Evolutionary conservation across 1,139 yeast species (phyloP).

Genomic region (Saccharomyces hybrid): DNA sequence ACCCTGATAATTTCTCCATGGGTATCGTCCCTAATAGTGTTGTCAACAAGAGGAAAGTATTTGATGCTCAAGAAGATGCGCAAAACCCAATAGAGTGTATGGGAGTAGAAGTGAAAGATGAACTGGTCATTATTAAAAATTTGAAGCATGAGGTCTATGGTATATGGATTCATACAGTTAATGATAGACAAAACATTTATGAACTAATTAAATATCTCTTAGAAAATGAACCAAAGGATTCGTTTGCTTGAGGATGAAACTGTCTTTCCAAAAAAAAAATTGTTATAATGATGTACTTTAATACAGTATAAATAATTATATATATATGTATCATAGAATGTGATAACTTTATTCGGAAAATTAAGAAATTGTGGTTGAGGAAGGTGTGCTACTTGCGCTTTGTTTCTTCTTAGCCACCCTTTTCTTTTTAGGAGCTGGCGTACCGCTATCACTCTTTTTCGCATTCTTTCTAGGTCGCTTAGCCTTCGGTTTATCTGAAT

Average conservation of each 20-base stretch:
- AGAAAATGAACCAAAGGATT: constrained; percentile 30
- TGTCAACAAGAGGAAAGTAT: constrained; percentile 38
- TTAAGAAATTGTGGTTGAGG: constrained; percentile 4
- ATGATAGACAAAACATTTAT: constrained; percentile 58
- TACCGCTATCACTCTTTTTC: constrained; percentile 20
- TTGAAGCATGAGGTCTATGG: constrained; percentile 77
- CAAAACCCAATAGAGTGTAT: constrained; percentile 44
- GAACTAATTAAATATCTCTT: constrained; percentile 43
- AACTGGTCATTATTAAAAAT: constrained; percentile 71
- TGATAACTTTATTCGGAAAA: background rate
- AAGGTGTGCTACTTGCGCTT: constrained; percentile 24
- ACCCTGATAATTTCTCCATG: constrained; percentile 69
- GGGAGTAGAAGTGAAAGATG: constrained; percentile 73
- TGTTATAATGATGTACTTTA: constrained; percentile 1
- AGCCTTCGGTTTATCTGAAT: constrained; percentile 21
- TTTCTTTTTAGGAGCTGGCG: constrained; percentile 24
- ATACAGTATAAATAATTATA: constrained; percentile 1
- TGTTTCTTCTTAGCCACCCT: constrained; percentile 26
- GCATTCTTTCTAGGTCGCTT: constrained; percentile 28
- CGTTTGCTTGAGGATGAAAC: constrained; percentile 23
- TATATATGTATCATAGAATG: constrained; percentile 3
- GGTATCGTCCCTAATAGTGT: constrained; percentile 62
- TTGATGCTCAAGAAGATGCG: constrained; percentile 35
- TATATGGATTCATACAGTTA: constrained; percentile 76
- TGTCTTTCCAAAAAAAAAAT: background rate